A percentile compares a stretch with the other conserved stretches of the same genome.
phyloP scores from a whole-genome alignment of 768 basidiomycete genomes.

The Baorangia bicolor region DNA sequence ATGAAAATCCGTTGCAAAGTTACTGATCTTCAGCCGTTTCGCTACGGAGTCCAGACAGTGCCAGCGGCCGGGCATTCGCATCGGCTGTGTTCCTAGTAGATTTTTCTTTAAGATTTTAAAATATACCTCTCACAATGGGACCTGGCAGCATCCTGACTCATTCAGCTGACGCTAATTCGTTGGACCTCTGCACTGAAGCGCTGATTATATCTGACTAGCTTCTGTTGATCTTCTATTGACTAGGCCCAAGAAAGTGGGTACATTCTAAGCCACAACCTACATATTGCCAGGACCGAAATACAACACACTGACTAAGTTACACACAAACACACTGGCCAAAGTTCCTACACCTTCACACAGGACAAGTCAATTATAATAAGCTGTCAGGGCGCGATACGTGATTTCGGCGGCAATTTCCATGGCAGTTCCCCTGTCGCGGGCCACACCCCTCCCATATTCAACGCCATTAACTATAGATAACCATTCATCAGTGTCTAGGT shows the following conservation, averaged over 20 bases:
- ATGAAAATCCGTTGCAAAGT: not conserved
- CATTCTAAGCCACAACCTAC: slow-evolving; percentile 2
- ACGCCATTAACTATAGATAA: slow-evolving; percentile 22
- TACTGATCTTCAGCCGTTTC: not conserved
- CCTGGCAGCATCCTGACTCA: not conserved
- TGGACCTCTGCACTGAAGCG: not conserved
- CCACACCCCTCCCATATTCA: slow-evolving; percentile 27
- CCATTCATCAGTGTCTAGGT: not conserved
- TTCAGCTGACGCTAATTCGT: not conserved
- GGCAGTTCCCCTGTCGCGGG: slow-evolving; percentile 27
- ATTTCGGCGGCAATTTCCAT: slow-evolving; percentile 32
- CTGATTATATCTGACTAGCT: not conserved
- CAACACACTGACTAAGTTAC: not conserved
- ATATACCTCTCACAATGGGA: not conserved
- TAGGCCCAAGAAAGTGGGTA: not conserved
- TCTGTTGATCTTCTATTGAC: not conserved
- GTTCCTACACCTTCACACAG: slow-evolving; percentile 1
- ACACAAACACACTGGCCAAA: not conserved
- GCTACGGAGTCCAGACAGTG: not conserved
- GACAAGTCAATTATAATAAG: slow-evolving; percentile 17
- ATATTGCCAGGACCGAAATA: not conserved
- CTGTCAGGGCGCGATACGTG: slow-evolving; percentile 24
- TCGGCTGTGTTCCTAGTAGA: not conserved
- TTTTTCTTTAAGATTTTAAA: too few species aligned
- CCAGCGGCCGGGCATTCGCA: not conserved